Evolutionary conservation across 202 grass and related monocot genomes (phyloP).

Genomic region (Elaeis oleifera): DNA sequence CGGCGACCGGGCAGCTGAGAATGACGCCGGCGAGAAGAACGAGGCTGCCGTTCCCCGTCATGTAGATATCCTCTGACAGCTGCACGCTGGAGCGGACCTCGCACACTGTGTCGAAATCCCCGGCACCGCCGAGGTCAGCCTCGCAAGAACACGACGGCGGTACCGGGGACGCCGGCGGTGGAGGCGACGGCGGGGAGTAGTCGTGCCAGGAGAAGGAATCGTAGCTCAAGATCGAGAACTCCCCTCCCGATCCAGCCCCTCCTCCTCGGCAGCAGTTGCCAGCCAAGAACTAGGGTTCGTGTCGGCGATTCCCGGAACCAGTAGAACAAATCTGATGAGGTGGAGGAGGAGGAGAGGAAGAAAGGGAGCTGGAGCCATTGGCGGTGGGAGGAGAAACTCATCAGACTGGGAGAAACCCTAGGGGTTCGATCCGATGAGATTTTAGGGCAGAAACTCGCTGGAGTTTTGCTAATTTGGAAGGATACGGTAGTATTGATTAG

Average conservation of each 20-base stretch:
- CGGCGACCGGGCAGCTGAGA: slow-evolving; percentile 56
- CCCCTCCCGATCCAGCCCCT: slow-evolving; percentile 27
- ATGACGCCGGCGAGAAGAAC: slow-evolving; percentile 49
- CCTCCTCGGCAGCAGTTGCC: not conserved
- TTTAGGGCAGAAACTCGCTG: not conserved
- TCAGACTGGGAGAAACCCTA: slow-evolving; percentile 11
- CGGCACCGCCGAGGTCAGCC: slow-evolving; percentile 62
- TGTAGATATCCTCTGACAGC: slow-evolving; percentile 52
- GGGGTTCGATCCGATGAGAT: not conserved
- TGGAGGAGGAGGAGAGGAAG: not conserved
- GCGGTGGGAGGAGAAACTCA: slow-evolving; percentile 17
- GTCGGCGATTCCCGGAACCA: not conserved
- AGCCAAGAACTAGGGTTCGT: slow-evolving; percentile 25
- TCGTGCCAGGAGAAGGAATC: slow-evolving; percentile 60
- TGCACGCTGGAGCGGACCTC: slow-evolving; percentile 61
- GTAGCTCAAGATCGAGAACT: slow-evolving; percentile 69
- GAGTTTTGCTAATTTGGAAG: not conserved
- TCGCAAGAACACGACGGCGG: slow-evolving; percentile 65
- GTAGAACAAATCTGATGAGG: not conserved
- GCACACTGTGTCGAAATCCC: slow-evolving; percentile 65
- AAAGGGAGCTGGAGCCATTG: slow-evolving; percentile 8
- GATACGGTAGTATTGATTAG: too few relatives aligned
- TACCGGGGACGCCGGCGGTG: slow-evolving; percentile 45
- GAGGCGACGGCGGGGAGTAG: slow-evolving; percentile 86
- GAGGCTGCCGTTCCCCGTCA: slow-evolving; percentile 71